Evolutionary conservation across 306 rosid genomes (phyloP).

Genomic region (Cercis canadensis): DNA sequence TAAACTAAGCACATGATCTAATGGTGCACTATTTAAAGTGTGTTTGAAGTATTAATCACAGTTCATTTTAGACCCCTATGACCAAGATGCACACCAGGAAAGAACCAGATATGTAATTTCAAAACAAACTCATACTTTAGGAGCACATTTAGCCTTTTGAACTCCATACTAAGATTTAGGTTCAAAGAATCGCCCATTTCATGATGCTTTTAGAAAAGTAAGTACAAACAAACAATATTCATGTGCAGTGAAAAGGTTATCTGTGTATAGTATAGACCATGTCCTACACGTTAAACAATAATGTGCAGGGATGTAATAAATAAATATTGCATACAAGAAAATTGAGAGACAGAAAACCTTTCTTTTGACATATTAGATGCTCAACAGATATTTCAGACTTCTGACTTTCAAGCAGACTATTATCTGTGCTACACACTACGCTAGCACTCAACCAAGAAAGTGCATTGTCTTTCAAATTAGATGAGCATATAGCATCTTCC

Average conservation of each 20-base stretch:
- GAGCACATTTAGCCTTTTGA: conserved; percentile 7
- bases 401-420: conserved; percentile 50
- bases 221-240: neutral
- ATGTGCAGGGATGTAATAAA: neutral
- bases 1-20: too few relatives aligned
- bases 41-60: too few relatives aligned
- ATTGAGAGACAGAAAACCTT: conserved; percentile 51
- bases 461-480: conserved; percentile 40
- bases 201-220: conserved; percentile 5
- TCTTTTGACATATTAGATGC: conserved; percentile 46
- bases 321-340: conserved; percentile 13
- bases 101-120: neutral
- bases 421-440: conserved; percentile 38
- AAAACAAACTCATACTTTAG: conserved; percentile 13
- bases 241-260: neutral
- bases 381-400: conserved; percentile 51
- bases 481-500: too few relatives aligned
- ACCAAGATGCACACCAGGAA: conserved; percentile 7
- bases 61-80: neutral
- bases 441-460: conserved; percentile 32
- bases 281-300: too few relatives aligned
- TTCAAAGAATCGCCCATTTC: neutral
- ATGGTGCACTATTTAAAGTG: too few relatives aligned
- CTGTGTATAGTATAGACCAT: too few relatives aligned
- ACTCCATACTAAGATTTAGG: conserved; percentile 2